Evolutionary conservation across 306 rosid species (phyloP).

Genomic region (Hippophae gyantsensis): DNA sequence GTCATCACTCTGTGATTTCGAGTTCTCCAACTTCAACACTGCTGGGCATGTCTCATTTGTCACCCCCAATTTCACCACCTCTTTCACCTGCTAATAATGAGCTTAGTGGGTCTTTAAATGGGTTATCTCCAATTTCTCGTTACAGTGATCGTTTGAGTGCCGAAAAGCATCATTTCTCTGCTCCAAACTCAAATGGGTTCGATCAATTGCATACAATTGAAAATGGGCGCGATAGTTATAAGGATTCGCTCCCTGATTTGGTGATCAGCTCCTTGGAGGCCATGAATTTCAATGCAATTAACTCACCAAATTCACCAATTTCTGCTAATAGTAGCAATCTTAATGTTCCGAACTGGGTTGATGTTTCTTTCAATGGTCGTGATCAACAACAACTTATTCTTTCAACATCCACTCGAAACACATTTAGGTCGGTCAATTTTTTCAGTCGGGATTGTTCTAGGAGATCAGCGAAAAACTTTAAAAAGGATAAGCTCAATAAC

Average conservation of each 20-base stretch:
- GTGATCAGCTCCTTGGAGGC: constrained; percentile 44
- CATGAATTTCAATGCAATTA: constrained; percentile 41
- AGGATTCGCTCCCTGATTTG: constrained; percentile 42
- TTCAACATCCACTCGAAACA: constrained; percentile 39
- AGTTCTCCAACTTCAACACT: constrained; percentile 69
- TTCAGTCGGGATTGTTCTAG: constrained; percentile 8
- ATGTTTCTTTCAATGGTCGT: constrained; percentile 23
- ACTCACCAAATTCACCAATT: not conserved
- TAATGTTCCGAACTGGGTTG: constrained; percentile 39
- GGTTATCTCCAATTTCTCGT: constrained; percentile 30
- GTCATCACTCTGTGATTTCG: constrained; percentile 25
- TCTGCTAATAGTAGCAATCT: constrained; percentile 2
- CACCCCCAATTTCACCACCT: constrained; percentile 68
- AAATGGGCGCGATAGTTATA: constrained; percentile 21
- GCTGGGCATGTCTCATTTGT: constrained; percentile 49
- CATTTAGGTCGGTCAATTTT: constrained; percentile 9
- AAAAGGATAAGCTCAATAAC: constrained; percentile 10
- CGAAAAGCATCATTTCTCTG: not conserved
- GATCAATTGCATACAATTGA: constrained; percentile 2
- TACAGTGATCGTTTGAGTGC: not conserved
- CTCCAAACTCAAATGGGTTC: not conserved
- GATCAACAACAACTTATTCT: constrained; percentile 39
- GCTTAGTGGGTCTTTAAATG: constrained; percentile 16
- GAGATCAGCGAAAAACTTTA: constrained; percentile 1
- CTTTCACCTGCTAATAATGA: constrained; percentile 34